phyloP scores from a whole-genome alignment of 306 rosid genomes.

The Hylodesmum podocarpum region DNA sequence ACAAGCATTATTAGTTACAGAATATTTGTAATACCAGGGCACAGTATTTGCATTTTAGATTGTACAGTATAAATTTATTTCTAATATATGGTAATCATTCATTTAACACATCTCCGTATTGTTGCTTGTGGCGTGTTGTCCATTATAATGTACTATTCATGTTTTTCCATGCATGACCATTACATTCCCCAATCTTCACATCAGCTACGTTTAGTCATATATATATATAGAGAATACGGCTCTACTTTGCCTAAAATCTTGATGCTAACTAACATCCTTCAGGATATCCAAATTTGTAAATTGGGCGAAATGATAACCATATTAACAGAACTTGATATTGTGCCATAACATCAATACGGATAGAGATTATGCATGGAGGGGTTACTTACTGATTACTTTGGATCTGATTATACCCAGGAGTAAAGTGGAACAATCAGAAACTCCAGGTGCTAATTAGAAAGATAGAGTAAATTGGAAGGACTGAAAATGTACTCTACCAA shows the following conservation, averaged over 20 bases:
- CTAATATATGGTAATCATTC: conserved; percentile 6
- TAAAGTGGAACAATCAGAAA: background rate
- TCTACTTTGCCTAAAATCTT: conserved; percentile 4
- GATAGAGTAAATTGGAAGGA: conserved; percentile 12
- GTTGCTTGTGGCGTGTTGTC: conserved; percentile 9
- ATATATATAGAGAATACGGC: background rate
- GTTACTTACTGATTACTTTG: background rate
- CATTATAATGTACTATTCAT: conserved; percentile 6
- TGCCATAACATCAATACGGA: background rate
- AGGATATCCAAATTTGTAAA: conserved; percentile 6
- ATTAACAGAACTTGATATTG: conserved; percentile 7
- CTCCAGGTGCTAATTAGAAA: conserved; percentile 1
- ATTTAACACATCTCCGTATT: background rate
- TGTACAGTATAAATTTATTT: conserved; percentile 1
- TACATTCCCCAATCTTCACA: background rate
- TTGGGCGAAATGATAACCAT: conserved; percentile 15
- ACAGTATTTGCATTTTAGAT: conserved; percentile 20
- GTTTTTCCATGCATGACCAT: background rate
- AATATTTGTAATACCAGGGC: background rate
- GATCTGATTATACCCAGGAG: conserved; percentile 1
- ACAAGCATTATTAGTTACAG: conserved; percentile 16
- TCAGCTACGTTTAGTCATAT: conserved; percentile 8
- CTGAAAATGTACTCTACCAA: conserved; percentile 13
- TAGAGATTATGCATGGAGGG: background rate
- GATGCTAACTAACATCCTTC: conserved; percentile 9